Conservation (phyloP, 1,139 yeast genomes). For the Kluyveromyces marxianus region DNA sequence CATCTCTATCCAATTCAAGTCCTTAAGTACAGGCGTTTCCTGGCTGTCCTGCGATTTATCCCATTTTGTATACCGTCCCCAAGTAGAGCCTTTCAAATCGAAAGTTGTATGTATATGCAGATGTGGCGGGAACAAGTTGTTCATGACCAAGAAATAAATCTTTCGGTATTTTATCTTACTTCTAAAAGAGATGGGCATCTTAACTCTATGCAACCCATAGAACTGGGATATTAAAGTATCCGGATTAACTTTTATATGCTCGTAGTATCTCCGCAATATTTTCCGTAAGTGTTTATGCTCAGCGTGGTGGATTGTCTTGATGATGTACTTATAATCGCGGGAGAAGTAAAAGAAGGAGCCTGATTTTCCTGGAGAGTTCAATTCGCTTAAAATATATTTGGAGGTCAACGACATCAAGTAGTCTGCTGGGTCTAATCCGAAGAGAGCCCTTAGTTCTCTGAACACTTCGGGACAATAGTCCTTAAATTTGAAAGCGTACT, state of each 20-base stretch:
- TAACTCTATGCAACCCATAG: conserved; percentile 90
- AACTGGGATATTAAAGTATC: conserved; percentile 87
- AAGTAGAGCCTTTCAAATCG: conserved; percentile 89
- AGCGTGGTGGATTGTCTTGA: conserved; percentile 89
- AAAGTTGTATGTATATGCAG: conserved; percentile 78
- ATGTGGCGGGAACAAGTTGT: conserved; percentile 92
- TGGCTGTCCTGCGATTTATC: conserved; percentile 15
- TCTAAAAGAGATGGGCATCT: conserved; percentile 62
- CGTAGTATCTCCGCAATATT: conserved; percentile 68
- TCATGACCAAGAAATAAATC: conserved; percentile 94
- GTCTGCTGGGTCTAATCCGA: conserved; percentile 93
- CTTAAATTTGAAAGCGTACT: conserved; percentile 92
- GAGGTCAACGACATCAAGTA: conserved; percentile 88
- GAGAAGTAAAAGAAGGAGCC: conserved; percentile 96
- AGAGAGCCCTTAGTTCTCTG: conserved; percentile 67
- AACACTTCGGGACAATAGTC: conserved; percentile 95
- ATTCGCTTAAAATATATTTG: conserved; percentile 82
- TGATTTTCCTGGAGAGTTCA: conserved; percentile 94
- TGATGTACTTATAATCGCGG: conserved; percentile 85
- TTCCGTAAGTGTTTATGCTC: conserved; percentile 81
- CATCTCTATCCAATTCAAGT: conserved; percentile 75
- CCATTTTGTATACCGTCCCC: conserved; percentile 60
- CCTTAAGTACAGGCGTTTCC: conserved; percentile 53
- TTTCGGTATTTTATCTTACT: conserved; percentile 50
- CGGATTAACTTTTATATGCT: conserved; percentile 77